These are phyloP conservation scores for Pezicula neosporulosa DNA, from an alignment of 2,329 filamentous ascomycete species.

Conservation along the genomic window DNA sequence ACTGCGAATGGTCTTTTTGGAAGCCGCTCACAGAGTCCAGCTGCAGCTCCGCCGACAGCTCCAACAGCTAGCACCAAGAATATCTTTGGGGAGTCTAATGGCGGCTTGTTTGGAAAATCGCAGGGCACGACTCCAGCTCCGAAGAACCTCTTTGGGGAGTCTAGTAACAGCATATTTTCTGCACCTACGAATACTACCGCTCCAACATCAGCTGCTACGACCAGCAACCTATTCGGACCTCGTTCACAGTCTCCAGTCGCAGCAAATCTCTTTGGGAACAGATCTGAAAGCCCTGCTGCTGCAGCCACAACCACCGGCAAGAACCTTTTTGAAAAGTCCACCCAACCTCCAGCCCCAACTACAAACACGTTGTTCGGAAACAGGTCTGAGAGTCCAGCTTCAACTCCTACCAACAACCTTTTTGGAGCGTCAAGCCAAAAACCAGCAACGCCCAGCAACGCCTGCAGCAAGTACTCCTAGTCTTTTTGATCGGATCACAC, in stretches of 20 bases:
- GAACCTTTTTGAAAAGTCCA: conserved; percentile 7
- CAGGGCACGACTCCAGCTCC: background rate
- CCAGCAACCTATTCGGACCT: conserved; percentile 8
- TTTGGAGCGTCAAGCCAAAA: conserved; percentile 2
- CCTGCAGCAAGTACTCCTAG: conserved; percentile 2
- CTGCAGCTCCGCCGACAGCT: background rate
- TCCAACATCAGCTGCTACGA: background rate
- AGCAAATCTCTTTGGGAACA: background rate
- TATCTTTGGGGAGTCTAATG: conserved; percentile 7
- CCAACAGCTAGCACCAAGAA: conserved; percentile 6
- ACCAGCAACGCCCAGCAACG: background rate
- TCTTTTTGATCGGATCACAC: conserved; percentile 9
- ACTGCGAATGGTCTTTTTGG: conserved; percentile 7
- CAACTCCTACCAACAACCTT: background rate
- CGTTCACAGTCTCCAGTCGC: background rate
- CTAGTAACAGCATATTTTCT: too few species aligned
- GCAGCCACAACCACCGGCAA: background rate
- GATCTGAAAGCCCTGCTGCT: background rate
- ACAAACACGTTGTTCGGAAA: background rate
- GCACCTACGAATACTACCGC: too few species aligned
- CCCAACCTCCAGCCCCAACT: conserved; percentile 3
- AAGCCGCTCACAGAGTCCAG: conserved; percentile 1
- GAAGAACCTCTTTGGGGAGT: conserved; percentile 8
- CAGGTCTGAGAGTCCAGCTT: background rate
- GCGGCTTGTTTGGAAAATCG: background rate